phyloP scores from a whole-genome alignment of 1,139 yeast species.

The Wickerhamomyces sp. region DNA sequence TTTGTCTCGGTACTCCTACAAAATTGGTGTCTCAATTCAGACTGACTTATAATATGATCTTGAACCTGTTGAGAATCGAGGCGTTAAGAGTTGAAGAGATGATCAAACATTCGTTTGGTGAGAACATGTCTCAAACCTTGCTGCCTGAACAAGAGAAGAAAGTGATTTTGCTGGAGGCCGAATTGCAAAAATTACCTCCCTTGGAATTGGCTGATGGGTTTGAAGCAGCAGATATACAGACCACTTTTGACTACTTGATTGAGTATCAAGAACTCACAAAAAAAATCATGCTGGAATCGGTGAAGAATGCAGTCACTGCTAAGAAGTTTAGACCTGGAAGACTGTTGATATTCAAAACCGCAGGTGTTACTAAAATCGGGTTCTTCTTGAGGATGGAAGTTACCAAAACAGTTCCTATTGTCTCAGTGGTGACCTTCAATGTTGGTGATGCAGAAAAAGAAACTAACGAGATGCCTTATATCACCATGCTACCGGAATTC shows the following conservation, averaged over 20 bases:
- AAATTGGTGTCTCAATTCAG: constrained; percentile 88
- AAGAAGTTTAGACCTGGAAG: constrained; percentile 53
- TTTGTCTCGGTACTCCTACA: constrained; percentile 83
- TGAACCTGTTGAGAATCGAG: constrained; percentile 85
- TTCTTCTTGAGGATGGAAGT: constrained; percentile 42
- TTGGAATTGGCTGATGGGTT: constrained; percentile 35
- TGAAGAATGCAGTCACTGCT: constrained; percentile 41
- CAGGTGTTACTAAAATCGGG: constrained; percentile 44
- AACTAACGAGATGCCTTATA: constrained; percentile 44
- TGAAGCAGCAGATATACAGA: constrained; percentile 40
- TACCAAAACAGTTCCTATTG: constrained; percentile 21
- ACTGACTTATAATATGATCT: constrained; percentile 91
- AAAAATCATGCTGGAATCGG: constrained; percentile 43
- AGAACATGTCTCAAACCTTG: constrained; percentile 78
- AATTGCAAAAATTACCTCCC: constrained; percentile 37
- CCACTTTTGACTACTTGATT: constrained; percentile 33
- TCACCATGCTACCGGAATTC: constrained; percentile 36
- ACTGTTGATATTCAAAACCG: constrained; percentile 48
- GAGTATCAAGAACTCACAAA: constrained; percentile 41
- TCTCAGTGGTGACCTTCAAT: constrained; percentile 39
- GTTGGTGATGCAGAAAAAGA: constrained; percentile 32
- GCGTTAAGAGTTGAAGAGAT: constrained; percentile 94
- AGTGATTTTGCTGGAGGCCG: constrained; percentile 47
- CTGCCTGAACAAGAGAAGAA: constrained; percentile 80
- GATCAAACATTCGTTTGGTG: constrained; percentile 94